Evolutionary conservation across 345 rosid species (phyloP).

Genomic region (Salix suchowensis): DNA sequence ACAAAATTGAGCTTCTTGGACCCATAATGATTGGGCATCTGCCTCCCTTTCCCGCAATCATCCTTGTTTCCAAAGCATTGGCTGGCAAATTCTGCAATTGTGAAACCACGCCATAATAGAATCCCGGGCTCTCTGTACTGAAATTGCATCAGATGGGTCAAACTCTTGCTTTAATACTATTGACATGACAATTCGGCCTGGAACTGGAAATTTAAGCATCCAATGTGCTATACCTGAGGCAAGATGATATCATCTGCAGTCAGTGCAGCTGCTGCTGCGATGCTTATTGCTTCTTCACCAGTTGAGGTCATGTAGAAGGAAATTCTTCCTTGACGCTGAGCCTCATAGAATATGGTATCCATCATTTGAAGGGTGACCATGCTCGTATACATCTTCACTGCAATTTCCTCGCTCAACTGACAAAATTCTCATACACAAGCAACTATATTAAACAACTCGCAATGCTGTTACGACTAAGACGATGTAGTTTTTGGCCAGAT

Average conservation of each 20-base stretch:
- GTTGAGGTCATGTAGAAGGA: conserved; percentile 63
- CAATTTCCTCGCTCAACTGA: conserved; percentile 40
- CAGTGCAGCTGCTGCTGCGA: conserved; percentile 84
- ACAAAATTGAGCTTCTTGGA: conserved; percentile 48
- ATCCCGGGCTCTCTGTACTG: conserved; percentile 78
- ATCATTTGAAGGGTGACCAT: conserved; percentile 77
- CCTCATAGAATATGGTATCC: conserved; percentile 74
- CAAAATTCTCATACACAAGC: not conserved
- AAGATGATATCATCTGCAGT: conserved; percentile 49
- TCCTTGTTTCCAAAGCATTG: conserved; percentile 45
- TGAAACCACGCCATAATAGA: conserved; percentile 53
- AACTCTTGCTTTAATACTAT: not conserved
- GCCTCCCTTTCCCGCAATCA: conserved; percentile 58
- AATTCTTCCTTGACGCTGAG: conserved; percentile 87
- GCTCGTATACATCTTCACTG: conserved; percentile 48
- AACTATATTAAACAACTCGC: conserved; percentile 27
- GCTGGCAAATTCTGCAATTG: conserved; percentile 49
- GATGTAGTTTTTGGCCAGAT: not conserved
- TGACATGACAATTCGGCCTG: not conserved
- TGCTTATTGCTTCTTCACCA: conserved; percentile 85
- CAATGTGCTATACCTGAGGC: conserved; percentile 56
- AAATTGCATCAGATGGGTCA: conserved; percentile 14
- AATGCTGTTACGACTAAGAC: not conserved
- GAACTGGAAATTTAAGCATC: not conserved
- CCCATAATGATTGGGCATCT: conserved; percentile 61